phyloP scores from a whole-genome alignment of 140 eudicot species.

The Cichorium intybus region DNA sequence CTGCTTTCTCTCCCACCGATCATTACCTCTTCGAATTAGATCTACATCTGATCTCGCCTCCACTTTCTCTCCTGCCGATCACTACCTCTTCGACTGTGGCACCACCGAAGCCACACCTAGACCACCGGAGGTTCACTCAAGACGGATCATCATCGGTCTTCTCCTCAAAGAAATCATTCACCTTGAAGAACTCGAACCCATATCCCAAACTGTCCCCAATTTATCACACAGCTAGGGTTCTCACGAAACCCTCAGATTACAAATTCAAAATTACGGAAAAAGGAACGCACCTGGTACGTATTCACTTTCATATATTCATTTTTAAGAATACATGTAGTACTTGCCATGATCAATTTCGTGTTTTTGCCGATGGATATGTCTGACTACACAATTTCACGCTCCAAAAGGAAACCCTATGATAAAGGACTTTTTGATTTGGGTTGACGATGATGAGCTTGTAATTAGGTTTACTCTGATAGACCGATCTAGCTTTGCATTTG shows the following conservation, averaged over 20 bases:
- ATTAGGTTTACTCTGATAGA: constrained; percentile 51
- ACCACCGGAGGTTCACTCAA: constrained; percentile 54
- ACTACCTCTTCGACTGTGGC: constrained; percentile 81
- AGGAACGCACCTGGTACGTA: constrained; percentile 67
- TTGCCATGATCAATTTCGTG: constrained; percentile 63
- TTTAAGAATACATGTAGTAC: constrained; percentile 16
- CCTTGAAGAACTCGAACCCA: constrained; percentile 28
- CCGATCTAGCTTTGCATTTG: constrained; percentile 49
- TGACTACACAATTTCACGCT: constrained; percentile 48
- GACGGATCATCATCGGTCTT: constrained; percentile 40
- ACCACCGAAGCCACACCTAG: constrained; percentile 40
- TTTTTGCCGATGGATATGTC: constrained; percentile 69
- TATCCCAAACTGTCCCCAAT: constrained; percentile 45
- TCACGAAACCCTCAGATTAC: constrained; percentile 49
- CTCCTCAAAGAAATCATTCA: constrained; percentile 29
- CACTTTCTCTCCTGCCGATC: constrained; percentile 67
- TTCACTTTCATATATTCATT: constrained; percentile 53
- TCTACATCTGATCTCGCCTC: constrained; percentile 30
- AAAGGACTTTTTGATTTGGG: constrained; percentile 67
- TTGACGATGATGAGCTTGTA: constrained; percentile 59
- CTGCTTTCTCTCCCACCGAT: no score
- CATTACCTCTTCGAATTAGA: background rate
- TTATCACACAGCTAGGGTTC: constrained; percentile 66
- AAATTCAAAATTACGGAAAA: constrained; percentile 41
- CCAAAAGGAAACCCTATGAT: constrained; percentile 20